Conservation (phyloP, 179 eudicot species). For the Beta macrorhiza region DNA sequence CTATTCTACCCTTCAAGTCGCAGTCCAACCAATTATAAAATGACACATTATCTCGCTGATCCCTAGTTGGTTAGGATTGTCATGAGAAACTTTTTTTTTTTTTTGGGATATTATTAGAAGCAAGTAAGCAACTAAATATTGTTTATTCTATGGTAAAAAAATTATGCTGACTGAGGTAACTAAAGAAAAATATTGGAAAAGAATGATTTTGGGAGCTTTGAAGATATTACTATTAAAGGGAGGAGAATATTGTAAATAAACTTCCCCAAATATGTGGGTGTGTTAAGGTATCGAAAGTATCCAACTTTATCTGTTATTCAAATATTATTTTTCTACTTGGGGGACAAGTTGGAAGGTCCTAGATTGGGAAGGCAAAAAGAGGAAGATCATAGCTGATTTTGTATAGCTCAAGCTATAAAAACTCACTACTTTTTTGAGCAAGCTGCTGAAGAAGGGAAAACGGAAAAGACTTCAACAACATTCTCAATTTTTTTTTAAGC, state of each 20-base stretch:
- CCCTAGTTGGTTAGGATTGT: no score
- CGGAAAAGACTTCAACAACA: neutral
- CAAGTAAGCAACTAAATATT: no score
- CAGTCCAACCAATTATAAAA: neutral
- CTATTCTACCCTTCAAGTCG: no score
- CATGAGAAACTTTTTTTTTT: no score
- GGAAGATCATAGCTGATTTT: slow-evolving; percentile 12
- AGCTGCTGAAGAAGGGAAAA: neutral
- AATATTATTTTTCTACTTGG: neutral
- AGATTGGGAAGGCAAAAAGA: slow-evolving; percentile 12
- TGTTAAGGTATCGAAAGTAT: slow-evolving; percentile 22
- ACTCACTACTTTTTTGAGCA: no score
- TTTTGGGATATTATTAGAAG: no score
- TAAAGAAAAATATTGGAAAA: neutral
- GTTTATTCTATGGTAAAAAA: neutral
- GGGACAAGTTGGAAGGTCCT: slow-evolving; percentile 30
- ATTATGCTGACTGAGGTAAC: slow-evolving; percentile 11
- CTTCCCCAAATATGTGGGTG: slow-evolving; percentile 25
- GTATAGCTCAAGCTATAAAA: slow-evolving; percentile 28
- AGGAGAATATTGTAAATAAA: slow-evolving; percentile 2
- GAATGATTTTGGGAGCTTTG: neutral
- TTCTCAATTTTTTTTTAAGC: neutral
- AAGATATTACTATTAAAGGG: neutral
- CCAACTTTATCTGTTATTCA: neutral
- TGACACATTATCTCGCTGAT: neutral